Conservation (phyloP, 164 flowering plant genomes). For the Cinnamomum chago region DNA sequence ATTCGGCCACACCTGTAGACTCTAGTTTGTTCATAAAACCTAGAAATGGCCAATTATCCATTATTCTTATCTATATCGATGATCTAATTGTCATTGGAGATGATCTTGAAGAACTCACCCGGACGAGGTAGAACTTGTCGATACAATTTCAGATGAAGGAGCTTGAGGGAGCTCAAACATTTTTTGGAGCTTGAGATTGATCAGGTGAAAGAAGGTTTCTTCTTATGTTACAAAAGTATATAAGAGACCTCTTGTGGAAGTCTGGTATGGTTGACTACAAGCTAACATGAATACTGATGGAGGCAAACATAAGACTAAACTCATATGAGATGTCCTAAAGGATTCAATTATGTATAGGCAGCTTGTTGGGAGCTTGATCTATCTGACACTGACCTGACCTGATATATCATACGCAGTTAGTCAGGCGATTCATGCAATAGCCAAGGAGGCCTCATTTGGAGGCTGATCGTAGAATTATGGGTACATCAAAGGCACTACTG, state of each 20-base stretch:
- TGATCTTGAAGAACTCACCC: too few relatives aligned
- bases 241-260: background rate
- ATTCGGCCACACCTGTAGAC: constrained; percentile 1
- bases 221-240: background rate
- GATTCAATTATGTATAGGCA: background rate
- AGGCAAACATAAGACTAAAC: background rate
- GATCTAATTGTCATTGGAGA: too few relatives aligned
- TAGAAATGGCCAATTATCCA: background rate
- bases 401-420: too few relatives aligned
- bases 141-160: constrained; percentile 3
- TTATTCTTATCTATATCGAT: too few relatives aligned
- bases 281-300: background rate
- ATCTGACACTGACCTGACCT: too few relatives aligned
- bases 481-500: too few relatives aligned
- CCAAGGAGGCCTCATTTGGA: too few relatives aligned
- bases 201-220: background rate
- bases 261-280: background rate
- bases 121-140: background rate
- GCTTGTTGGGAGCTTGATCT: too few relatives aligned
- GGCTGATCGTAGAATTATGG: too few relatives aligned
- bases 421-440: too few relatives aligned
- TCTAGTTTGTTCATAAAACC: constrained; percentile 1
- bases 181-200: constrained; percentile 2
- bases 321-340: background rate
- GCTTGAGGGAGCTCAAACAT: constrained; percentile 1